Conservation (phyloP, 1,284 basidiomycete genomes). For the Tilletia caries region DNA sequence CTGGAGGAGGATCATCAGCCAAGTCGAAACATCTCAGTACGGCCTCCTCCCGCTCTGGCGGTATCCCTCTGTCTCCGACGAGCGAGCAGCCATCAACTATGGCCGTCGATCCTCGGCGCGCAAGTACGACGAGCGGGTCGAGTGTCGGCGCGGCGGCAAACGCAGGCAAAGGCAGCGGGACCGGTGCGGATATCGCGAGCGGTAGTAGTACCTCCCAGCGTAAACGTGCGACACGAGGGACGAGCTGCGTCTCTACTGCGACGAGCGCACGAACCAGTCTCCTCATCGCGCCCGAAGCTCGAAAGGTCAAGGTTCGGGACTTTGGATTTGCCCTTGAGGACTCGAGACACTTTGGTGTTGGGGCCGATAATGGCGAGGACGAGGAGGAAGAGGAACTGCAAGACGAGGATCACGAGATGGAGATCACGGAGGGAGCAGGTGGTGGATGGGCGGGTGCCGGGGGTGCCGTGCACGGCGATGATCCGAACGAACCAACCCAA, state of each 20-base stretch:
- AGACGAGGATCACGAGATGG: slow-evolving; percentile 13
- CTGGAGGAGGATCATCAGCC: neutral
- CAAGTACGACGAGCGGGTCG: neutral
- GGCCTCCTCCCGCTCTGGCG: neutral
- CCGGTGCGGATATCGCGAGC: neutral
- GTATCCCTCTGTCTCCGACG: neutral
- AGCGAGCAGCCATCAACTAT: neutral
- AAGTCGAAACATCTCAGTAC: slow-evolving; percentile 4
- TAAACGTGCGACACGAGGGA: neutral
- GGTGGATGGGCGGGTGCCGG: slow-evolving; percentile 9
- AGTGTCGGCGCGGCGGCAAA: neutral
- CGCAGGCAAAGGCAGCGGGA: neutral
- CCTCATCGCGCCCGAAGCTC: neutral
- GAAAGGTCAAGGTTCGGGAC: slow-evolving; percentile 28
- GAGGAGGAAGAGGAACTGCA: slow-evolving; percentile 15
- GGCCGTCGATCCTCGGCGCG: neutral
- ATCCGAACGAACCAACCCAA: neutral
- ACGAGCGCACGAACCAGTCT: neutral
- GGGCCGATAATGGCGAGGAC: neutral
- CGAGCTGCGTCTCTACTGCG: slow-evolving; percentile 5
- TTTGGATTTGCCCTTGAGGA: slow-evolving; percentile 33
- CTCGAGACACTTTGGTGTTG: slow-evolving; percentile 26
- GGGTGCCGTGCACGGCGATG: neutral
- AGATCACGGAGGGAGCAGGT: neutral
- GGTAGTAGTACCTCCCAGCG: neutral